Base-by-base conservation (phyloP, 164 flowering plant species). In the Taxillus chinensis region DNA sequence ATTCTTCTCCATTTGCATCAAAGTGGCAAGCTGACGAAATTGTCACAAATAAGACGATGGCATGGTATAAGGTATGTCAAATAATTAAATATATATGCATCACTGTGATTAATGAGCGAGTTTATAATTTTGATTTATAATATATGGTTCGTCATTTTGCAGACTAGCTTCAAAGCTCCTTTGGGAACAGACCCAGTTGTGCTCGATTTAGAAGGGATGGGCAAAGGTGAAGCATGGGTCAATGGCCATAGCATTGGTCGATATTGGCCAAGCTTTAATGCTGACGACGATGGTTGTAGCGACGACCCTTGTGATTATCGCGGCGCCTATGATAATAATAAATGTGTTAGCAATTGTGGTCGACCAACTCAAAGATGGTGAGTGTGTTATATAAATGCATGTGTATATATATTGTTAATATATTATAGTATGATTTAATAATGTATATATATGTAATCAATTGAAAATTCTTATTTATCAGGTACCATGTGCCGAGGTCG, bases 151-250 rank as follows among this genome's bases (percentile, higher is more conserved):
- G 8, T 10, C 5, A 51, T 48, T 4, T 14, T 37, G 16, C 45
- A 84, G 95, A 72, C 90, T 0, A 75, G 76, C 2, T 86, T 88
- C 78, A 77, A 78, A 60, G 75, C 88, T 55, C 91, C 95, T 0
- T 54, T 73, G 10, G 98, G 95, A 5, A 62, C 60, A 4, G 92
- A 83, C 3, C 84, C 92, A 0, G 87, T 91, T 5, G 90, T 75
- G 1, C 70, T 89, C 6, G 92, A 91, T 57, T 45, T 86, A 59
- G 79, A 54, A 61, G 90, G 92, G 0, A n/a, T 91, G 74, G 87
- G 93, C 0, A 91, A 91, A 55, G 96, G 96, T 0, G 10, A 60
- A 0, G 93, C 90, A 2, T 91, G 96, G 96, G 84, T 91, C 3
- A 88, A 88, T 49, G 93, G 96, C 0, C 53, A 81, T 0, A 82